A percentile compares a stretch with the other conserved stretches of the same genome.
Conservation (phyloP, 345 rosid species). For the Melaleuca quinquenervia region DNA sequence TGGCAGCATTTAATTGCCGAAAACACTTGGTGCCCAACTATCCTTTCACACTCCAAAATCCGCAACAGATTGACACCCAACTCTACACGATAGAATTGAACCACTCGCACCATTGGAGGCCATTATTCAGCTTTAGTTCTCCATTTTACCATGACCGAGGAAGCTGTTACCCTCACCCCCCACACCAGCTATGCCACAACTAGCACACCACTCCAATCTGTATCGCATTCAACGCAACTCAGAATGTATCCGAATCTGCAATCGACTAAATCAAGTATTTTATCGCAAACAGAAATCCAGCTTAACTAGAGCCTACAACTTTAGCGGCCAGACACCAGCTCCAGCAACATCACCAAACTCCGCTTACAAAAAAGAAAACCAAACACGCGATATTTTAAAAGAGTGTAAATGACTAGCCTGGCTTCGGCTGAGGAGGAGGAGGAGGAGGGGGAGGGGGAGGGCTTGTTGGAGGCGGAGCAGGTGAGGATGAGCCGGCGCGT, state of each 20-base stretch:
- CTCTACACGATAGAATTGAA: neutral
- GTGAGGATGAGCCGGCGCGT: neutral
- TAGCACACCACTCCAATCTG: neutral
- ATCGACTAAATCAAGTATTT: neutral
- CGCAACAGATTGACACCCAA: neutral
- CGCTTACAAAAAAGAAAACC: neutral
- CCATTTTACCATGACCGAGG: neutral
- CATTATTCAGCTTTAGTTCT: neutral
- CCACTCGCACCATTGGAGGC: neutral
- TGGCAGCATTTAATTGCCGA: neutral
- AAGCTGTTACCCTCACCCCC: neutral
- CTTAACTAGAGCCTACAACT: neutral
- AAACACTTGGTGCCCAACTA: neutral
- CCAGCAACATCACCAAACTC: neutral
- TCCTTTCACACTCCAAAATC: neutral
- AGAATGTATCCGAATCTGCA: neutral
- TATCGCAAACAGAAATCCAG: neutral
- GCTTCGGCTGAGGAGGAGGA: constrained; percentile 28
- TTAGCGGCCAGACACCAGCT: neutral
- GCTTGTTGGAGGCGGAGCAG: constrained; percentile 49
- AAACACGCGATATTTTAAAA: neutral
- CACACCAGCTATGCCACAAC: neutral
- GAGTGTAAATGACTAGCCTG: constrained; percentile 24
- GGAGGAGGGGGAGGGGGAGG: constrained; percentile 17
- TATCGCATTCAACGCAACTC: neutral